Percentiles rank a stretch among this genome's conserved stretches.
phyloP scores from a whole-genome alignment of 2,329 filamentous ascomycete species.

The Phialophora expanda region DNA sequence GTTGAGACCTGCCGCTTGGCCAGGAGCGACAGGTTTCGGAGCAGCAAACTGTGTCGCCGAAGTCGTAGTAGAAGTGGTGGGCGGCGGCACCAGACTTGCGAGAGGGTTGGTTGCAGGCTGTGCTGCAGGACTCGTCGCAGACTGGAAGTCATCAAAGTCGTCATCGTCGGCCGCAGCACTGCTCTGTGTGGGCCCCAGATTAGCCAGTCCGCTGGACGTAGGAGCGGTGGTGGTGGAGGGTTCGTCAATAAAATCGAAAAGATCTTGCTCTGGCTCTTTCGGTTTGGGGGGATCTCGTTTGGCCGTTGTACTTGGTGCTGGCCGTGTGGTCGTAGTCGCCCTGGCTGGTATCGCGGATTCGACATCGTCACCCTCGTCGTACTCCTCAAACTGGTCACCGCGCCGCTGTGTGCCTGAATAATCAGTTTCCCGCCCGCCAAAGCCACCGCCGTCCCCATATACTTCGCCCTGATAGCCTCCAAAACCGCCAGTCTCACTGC shows the following conservation, averaged over 20 bases:
- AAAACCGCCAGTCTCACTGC: constrained; percentile 68
- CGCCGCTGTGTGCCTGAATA: constrained; percentile 69
- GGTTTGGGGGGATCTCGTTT: constrained; percentile 60
- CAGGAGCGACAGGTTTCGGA: constrained; percentile 82
- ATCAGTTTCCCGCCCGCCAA: constrained; percentile 76
- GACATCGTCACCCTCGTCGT: constrained; percentile 92
- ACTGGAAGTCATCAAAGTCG: constrained; percentile 98
- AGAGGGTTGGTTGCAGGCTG: constrained; percentile 45
- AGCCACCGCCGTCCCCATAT: constrained; percentile 94
- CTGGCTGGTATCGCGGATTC: constrained; percentile 51
- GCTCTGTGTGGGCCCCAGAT: constrained; percentile 51
- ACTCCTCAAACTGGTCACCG: constrained; percentile 87
- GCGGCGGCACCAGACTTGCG: constrained; percentile 53
- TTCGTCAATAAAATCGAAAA: constrained; percentile 88
- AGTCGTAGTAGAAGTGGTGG: constrained; percentile 53
- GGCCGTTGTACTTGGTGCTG: constrained; percentile 41
- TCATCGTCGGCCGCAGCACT: constrained; percentile 67
- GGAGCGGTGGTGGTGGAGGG: constrained; percentile 56
- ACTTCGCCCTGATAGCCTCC: constrained; percentile 74
- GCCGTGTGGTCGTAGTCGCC: constrained; percentile 29
- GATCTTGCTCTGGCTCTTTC: constrained; percentile 87
- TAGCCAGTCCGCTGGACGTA: constrained; percentile 51
- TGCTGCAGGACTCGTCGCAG: constrained; percentile 68
- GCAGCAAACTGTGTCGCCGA: constrained; percentile 73
- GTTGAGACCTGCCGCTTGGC: constrained; percentile 78